These are phyloP conservation scores for Pluteus cervinus DNA, from an alignment of 768 basidiomycete genomes.

Conservation along the genomic window DNA sequence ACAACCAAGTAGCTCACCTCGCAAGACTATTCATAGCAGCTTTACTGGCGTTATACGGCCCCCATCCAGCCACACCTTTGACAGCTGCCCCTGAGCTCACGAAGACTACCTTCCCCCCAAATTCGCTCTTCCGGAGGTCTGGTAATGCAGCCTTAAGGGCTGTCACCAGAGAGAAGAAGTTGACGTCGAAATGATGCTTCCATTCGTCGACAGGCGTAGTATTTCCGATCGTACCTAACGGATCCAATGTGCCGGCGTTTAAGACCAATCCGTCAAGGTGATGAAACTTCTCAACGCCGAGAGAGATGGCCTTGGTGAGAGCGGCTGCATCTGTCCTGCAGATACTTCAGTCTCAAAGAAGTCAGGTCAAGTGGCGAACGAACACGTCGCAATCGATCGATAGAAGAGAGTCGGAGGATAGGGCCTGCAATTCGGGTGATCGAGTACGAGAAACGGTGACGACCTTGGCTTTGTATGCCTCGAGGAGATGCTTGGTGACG, in stretches of 20 bases:
- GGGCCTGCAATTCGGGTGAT: constrained; percentile 45
- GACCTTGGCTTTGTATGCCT: constrained; percentile 59
- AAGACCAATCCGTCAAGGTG: constrained; percentile 74
- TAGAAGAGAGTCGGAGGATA: constrained; percentile 43
- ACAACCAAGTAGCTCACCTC: constrained; percentile 37
- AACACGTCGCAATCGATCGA: constrained; percentile 71
- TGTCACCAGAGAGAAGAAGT: constrained; percentile 80
- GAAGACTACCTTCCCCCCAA: constrained; percentile 67
- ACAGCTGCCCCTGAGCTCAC: constrained; percentile 83
- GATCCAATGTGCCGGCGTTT: constrained; percentile 78
- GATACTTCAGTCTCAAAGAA: constrained; percentile 8
- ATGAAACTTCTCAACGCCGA: constrained; percentile 47
- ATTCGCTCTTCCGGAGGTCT: constrained; percentile 51
- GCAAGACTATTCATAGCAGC: constrained; percentile 87
- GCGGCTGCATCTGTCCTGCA: constrained; percentile 54
- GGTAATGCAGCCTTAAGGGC: constrained; percentile 66
- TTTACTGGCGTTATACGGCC: constrained; percentile 77
- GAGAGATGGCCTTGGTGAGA: constrained; percentile 48
- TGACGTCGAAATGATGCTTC: constrained; percentile 76
- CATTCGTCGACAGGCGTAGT: constrained; percentile 48
- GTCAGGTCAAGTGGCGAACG: constrained; percentile 25
- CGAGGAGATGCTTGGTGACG: constrained; percentile 59
- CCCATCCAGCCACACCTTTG: constrained; percentile 67
- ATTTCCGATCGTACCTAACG: constrained; percentile 54
- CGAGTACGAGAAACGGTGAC: constrained; percentile 70